These are phyloP conservation scores for Hypoxylon sp. DNA, from an alignment of 2,329 filamentous ascomycete species.

Conservation along the genomic window DNA sequence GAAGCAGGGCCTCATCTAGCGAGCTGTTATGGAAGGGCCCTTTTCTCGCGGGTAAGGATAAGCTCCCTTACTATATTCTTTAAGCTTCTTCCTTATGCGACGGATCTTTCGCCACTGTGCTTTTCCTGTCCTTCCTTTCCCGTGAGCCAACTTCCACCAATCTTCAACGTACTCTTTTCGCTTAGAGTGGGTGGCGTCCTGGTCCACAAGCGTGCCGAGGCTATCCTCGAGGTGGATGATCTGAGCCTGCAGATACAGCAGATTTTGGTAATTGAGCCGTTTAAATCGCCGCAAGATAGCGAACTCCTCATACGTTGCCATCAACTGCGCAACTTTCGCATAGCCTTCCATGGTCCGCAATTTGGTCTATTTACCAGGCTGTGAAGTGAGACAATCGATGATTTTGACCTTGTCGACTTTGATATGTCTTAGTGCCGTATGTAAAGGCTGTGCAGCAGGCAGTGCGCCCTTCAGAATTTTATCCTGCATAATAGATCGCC, in stretches of 20 bases:
- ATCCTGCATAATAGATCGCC: not conserved
- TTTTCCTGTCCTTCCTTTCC: not conserved
- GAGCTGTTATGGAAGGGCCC: not conserved
- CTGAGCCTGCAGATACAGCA: constrained; percentile 18
- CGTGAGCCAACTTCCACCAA: constrained; percentile 1
- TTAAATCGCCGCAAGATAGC: constrained; percentile 13
- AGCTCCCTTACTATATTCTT: constrained; percentile 1
- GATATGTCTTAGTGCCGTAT: not conserved
- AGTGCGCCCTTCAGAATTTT: constrained; percentile 1
- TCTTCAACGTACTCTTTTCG: constrained; percentile 10
- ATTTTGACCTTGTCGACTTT: not conserved
- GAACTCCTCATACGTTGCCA: constrained; percentile 10
- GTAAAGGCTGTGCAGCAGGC: constrained; percentile 1
- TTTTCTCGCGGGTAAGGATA: not conserved
- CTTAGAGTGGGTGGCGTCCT: not conserved
- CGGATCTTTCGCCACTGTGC: constrained; percentile 1
- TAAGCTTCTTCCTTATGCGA: constrained; percentile 1
- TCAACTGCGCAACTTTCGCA: constrained; percentile 18
- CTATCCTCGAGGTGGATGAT: constrained; percentile 10
- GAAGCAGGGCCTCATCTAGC: not conserved
- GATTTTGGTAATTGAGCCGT: constrained; percentile 11
- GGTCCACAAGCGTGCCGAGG: constrained; percentile 8
- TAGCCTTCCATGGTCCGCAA: constrained; percentile 7
- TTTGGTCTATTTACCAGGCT: not conserved
- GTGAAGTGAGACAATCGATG: not conserved